These are phyloP conservation scores for Mortierella sp. DNA, from an alignment of 371 early-diverging fungal genomes.

Conservation along the genomic window DNA sequence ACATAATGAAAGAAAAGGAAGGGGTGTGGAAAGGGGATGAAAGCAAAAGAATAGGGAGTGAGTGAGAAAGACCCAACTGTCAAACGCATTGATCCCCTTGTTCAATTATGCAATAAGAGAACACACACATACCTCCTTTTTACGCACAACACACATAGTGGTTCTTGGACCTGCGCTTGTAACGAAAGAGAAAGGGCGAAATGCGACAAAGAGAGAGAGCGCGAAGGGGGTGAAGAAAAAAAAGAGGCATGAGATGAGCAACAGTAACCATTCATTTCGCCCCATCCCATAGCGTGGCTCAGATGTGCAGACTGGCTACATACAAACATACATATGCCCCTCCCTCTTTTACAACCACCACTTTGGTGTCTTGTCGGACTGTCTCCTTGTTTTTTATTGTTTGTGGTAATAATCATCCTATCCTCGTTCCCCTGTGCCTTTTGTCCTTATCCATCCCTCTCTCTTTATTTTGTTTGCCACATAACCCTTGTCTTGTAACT, in stretches of 20 bases:
- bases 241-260: too few relatives aligned
- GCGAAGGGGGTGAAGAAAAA: too few relatives aligned
- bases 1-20: neutral
- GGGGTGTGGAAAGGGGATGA: neutral
- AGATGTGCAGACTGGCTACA: too few relatives aligned
- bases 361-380: neutral
- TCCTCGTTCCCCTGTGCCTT: neutral
- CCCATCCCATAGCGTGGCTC: neutral
- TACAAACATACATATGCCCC: too few relatives aligned
- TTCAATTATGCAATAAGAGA: constrained; percentile 1
- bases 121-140: neutral
- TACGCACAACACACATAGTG: too few relatives aligned
- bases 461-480: neutral
- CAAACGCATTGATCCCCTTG: constrained; percentile 2
- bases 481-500: too few relatives aligned
- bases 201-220: too few relatives aligned
- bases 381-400: too few relatives aligned
- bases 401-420: too few relatives aligned
- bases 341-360: neutral
- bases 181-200: neutral
- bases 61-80: neutral
- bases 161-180: too few relatives aligned
- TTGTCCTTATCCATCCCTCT: neutral
- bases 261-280: neutral
- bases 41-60: too few relatives aligned